phyloP scores from a whole-genome alignment of 345 rosid species.

The Odontarrhena argentea region DNA sequence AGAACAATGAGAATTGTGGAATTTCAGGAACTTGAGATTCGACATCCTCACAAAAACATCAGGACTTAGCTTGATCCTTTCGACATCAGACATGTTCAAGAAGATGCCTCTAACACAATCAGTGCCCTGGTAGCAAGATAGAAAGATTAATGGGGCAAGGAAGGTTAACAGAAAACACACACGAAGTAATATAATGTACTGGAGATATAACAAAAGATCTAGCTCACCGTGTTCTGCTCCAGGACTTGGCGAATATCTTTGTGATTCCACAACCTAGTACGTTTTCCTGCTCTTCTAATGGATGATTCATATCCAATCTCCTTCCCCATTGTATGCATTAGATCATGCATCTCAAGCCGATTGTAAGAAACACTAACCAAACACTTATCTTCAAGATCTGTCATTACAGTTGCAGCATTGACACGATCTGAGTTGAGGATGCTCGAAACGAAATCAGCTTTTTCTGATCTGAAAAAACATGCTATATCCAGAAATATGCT shows the following conservation, averaged over 20 bases:
- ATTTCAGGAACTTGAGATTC: slow-evolving; percentile 42
- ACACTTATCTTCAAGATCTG: slow-evolving; percentile 40
- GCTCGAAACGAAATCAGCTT: neutral
- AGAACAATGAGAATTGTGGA: slow-evolving; percentile 32
- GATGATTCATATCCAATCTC: slow-evolving; percentile 32
- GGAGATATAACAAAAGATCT: neutral
- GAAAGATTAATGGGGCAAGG: neutral
- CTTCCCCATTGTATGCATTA: slow-evolving; percentile 40
- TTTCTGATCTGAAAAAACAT: slow-evolving; percentile 38
- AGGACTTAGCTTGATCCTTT: slow-evolving; percentile 21
- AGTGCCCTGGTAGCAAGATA: slow-evolving; percentile 34
- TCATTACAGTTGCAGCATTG: slow-evolving; percentile 22
- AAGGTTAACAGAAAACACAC: neutral
- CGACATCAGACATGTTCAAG: slow-evolving; percentile 31
- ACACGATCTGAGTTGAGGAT: slow-evolving; percentile 27
- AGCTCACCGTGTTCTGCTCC: neutral
- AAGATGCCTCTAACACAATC: slow-evolving; percentile 40
- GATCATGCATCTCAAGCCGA: slow-evolving; percentile 45
- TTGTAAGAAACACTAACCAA: slow-evolving; percentile 21
- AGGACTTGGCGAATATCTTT: slow-evolving; percentile 34
- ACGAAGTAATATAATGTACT: neutral
- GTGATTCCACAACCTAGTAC: slow-evolving; percentile 40
- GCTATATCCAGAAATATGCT: slow-evolving; percentile 48
- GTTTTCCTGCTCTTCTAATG: slow-evolving; percentile 23
- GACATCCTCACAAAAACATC: slow-evolving; percentile 37